Conservation (phyloP, 345 rosid genomes). For the Arabidopsis suecica region DNA sequence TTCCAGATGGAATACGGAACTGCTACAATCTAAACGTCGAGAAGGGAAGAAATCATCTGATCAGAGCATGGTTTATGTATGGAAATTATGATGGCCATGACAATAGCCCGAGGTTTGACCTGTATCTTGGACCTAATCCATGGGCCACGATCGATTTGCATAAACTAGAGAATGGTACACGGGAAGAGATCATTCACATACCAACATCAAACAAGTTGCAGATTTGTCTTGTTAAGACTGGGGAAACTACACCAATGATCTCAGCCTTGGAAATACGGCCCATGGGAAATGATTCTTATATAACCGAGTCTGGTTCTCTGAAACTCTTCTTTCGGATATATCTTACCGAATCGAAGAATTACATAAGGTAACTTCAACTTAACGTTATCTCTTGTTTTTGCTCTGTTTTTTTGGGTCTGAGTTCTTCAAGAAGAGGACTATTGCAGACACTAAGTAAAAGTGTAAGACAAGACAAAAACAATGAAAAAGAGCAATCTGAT, state of each 20-base stretch:
- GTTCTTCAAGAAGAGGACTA: too few species aligned
- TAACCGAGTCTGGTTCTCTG: constrained; percentile 26
- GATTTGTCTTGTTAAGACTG: constrained; percentile 47
- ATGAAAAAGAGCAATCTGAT: not conserved
- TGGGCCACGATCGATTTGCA: constrained; percentile 37
- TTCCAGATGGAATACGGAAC: constrained; percentile 51
- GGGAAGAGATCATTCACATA: not conserved
- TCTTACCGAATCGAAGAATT: not conserved
- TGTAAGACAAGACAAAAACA: not conserved
- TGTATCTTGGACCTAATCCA: constrained; percentile 40
- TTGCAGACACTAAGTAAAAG: not conserved
- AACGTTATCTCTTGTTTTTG: not conserved
- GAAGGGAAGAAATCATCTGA: constrained; percentile 46
- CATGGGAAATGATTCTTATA: constrained; percentile 11
- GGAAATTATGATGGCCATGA: constrained; percentile 49
- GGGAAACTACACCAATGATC: constrained; percentile 1
- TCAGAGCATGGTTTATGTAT: constrained; percentile 44
- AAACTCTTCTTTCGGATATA: accelerated
- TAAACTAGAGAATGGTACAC: not conserved
- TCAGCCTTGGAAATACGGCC: constrained; percentile 35
- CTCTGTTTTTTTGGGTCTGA: constrained; percentile 1
- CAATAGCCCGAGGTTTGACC: constrained; percentile 6
- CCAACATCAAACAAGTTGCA: constrained; percentile 32
- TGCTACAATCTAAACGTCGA: constrained; percentile 48
- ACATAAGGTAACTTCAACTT: constrained; percentile 15